Base-by-base conservation (phyloP, 257 asterid genomes). In the Fraxinus cuspidata region DNA sequence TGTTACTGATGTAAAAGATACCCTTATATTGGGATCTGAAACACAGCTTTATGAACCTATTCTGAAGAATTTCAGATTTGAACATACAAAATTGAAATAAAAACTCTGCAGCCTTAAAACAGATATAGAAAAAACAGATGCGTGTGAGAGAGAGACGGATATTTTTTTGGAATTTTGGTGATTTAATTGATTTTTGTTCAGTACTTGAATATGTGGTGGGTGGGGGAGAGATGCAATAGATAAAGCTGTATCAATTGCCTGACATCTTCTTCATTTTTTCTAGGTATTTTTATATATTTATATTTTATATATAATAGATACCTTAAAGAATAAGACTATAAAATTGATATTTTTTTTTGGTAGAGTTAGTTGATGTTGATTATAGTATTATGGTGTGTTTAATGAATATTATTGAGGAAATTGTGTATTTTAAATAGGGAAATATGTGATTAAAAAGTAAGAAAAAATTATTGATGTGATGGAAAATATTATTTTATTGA, bases 21-120 rank as follows among this genome's bases (percentile, higher is more conserved):
- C 32, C 44, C 74, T 76, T 67, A 80, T 83, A 83, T 89, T 81
- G 93, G 96, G 93, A 89, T 90, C 87, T 88, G 88, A 83, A 88
- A 81, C 87, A 80, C 85, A 83, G 88, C 94, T 89, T 92, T 90
- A 89, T 89, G 89, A 49, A 84, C 85, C 90, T 73, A 77, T 84
- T 69, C 84, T 76, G 85, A 77, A 80, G 70, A 73, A 84, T 69
- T 80, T 82, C 85, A 85, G 85, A 84, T 77, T 76, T 80, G 82
- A 76, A 84, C 88, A 85, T 72, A 79, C 16, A 72, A 19, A 53
- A 19, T 56, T 72, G 80, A 83, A 81, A 81, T 60, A 86, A 80
- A 74, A 65, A 69, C 35, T 82, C 34, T 81, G 81, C 73, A 70
- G 85, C 37, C 83, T 82, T 34, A 70, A 77, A 23, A 75, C 72